Evolutionary conservation across 768 basidiomycete species (phyloP).

Genomic region (Suillus hirtellus): DNA sequence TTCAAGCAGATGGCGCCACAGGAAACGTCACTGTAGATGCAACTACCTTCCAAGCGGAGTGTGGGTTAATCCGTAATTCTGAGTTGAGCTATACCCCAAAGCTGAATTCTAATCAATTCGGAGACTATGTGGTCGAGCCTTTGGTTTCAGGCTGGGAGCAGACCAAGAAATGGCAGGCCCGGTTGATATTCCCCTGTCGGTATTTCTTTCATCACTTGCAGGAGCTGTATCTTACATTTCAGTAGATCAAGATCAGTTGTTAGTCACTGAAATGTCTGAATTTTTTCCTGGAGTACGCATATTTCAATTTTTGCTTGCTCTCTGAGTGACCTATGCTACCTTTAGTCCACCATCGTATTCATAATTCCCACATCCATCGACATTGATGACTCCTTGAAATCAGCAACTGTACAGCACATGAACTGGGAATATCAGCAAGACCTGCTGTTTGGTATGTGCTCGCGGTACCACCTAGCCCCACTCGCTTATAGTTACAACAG

Average conservation of each 20-base stretch:
- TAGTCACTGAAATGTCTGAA: not conserved
- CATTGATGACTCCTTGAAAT: slow-evolving; percentile 4
- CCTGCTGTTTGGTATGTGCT: not conserved
- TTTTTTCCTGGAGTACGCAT: not conserved
- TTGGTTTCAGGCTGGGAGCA: slow-evolving; percentile 7
- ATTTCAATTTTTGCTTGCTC: not conserved
- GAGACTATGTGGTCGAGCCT: not conserved
- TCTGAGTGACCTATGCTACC: not conserved
- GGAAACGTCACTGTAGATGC: slow-evolving; percentile 14
- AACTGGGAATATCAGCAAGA: slow-evolving; percentile 7
- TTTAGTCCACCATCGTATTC: slow-evolving; percentile 11
- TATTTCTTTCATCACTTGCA: slow-evolving; percentile 5
- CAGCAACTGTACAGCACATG: not conserved
- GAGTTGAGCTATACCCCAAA: not conserved
- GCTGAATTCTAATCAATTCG: not conserved
- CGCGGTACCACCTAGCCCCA: not conserved
- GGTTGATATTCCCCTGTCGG: not conserved
- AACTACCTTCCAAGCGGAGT: slow-evolving; percentile 9
- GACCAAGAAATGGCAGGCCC: not conserved
- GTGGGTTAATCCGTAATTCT: slow-evolving; percentile 8
- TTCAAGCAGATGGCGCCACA: slow-evolving; percentile 1
- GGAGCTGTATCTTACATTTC: not conserved
- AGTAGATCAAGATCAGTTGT: not conserved
- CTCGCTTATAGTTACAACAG: not conserved
- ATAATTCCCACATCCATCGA: slow-evolving; percentile 14